Conservation (phyloP, 495 filamentous ascomycete species). For the Annulohypoxylon moriforme region DNA sequence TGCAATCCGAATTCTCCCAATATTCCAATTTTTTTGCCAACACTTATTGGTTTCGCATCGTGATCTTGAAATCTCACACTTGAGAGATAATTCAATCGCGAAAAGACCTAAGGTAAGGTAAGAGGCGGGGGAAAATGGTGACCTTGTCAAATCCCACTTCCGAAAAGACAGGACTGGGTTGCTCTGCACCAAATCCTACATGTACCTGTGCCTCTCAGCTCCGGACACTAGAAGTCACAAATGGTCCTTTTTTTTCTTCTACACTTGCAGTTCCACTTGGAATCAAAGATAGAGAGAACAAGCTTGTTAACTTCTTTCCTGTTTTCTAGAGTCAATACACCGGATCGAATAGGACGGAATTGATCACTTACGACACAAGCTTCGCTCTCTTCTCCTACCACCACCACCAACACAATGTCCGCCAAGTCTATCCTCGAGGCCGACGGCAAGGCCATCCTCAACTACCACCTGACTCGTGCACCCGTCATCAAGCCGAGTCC, state of each 20-base stretch:
- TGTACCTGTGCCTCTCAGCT: conserved; percentile 23
- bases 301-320: conserved; percentile 34
- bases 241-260: conserved; percentile 16
- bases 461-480: conserved; percentile 99
- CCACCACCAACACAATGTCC: conserved; percentile 77
- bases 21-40: conserved; percentile 13
- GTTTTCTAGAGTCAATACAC: conserved; percentile 24
- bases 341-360: conserved; percentile 33
- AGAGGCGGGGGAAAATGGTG: conserved; percentile 15
- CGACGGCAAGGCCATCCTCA: conserved; percentile 99
- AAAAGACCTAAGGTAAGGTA: conserved; percentile 37
- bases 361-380: conserved; percentile 40
- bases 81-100: conserved; percentile 42
- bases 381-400: conserved; percentile 43
- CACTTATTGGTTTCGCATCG: conserved; percentile 24
- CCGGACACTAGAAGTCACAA: conserved; percentile 8
- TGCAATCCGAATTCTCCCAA: conserved; percentile 28
- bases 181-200: conserved; percentile 14
- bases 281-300: conserved; percentile 12
- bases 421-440: conserved; percentile 98
- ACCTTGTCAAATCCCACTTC: conserved; percentile 30
- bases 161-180: conserved; percentile 5
- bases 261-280: conserved; percentile 35
- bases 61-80: conserved; percentile 37
- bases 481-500: conserved; percentile 98